Evolutionary conservation across 108 stramenopile species (phyloP).

Genomic region (Cyclotella baltica): DNA sequence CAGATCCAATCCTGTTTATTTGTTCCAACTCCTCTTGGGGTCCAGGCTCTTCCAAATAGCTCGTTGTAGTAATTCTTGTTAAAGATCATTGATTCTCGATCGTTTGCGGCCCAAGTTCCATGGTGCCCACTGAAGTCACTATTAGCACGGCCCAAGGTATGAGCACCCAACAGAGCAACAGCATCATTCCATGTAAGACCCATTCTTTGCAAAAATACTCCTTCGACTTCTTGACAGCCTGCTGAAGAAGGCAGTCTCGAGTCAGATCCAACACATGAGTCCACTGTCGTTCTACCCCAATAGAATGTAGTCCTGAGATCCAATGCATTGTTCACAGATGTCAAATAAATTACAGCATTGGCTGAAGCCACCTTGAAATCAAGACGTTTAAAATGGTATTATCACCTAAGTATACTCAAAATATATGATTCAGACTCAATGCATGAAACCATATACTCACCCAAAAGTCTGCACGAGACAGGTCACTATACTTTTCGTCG

Average conservation of each 20-base stretch:
- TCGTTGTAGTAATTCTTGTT: slow-evolving; percentile 48
- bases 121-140: slow-evolving; percentile 47
- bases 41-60: slow-evolving; percentile 44
- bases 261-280: slow-evolving; percentile 31
- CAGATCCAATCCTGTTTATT: slow-evolving; percentile 38
- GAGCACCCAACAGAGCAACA: slow-evolving; percentile 53
- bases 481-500: slow-evolving; percentile 17
- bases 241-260: slow-evolving; percentile 37
- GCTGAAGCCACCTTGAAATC: slow-evolving; percentile 10
- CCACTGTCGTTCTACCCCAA: slow-evolving; percentile 45
- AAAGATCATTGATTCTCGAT: slow-evolving; percentile 32
- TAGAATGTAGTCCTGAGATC: slow-evolving; percentile 40
- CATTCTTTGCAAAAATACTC: slow-evolving; percentile 51
- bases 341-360: slow-evolving; percentile 36
- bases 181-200: slow-evolving; percentile 57
- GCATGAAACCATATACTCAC: slow-evolving; percentile 2
- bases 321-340: slow-evolving; percentile 28
- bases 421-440: neutral
- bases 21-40: slow-evolving; percentile 15
- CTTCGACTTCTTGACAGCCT: slow-evolving; percentile 43
- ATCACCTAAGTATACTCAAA: neutral
- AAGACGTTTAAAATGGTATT: slow-evolving; percentile 25
- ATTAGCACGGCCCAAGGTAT: slow-evolving; percentile 49
- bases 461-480: slow-evolving; percentile 54
- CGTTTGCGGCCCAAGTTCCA: slow-evolving; percentile 49